Evolutionary conservation across 331 rosid species (phyloP).

Genomic region (Quercus tomentella): DNA sequence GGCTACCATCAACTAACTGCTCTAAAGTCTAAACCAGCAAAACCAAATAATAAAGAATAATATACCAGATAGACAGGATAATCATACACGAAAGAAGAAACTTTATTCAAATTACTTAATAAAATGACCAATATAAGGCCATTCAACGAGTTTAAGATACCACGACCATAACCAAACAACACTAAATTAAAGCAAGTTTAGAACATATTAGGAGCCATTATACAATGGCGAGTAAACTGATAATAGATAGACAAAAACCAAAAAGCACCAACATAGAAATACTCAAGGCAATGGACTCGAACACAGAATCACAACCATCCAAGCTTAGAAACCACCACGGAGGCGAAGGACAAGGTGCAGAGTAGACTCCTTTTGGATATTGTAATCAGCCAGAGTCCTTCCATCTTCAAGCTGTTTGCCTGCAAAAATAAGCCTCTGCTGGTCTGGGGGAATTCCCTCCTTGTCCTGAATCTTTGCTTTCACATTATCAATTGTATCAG

Average conservation of each 20-base stretch:
- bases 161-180: not conserved
- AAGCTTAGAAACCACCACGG: not conserved
- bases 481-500: not conserved
- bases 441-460: not conserved
- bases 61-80: not conserved
- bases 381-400: not conserved
- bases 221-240: not conserved
- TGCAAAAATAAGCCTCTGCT: not conserved
- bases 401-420: not conserved
- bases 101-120: not conserved
- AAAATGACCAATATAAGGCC: not conserved
- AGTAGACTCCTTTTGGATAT: not conserved
- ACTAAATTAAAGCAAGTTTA: not conserved
- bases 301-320: not conserved
- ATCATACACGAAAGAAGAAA: not conserved
- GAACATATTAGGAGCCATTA: not conserved
- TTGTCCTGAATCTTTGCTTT: not conserved
- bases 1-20: not conserved
- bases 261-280: not conserved
- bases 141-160: not conserved
- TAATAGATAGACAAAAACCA: not conserved
- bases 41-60: not conserved
- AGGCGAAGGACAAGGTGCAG: conserved; percentile 2
- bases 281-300: not conserved
- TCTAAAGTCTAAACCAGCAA: too few relatives aligned